Evolutionary conservation across 1,139 yeast genomes (phyloP).

Genomic region (Saccharomyces hybrid): DNA sequence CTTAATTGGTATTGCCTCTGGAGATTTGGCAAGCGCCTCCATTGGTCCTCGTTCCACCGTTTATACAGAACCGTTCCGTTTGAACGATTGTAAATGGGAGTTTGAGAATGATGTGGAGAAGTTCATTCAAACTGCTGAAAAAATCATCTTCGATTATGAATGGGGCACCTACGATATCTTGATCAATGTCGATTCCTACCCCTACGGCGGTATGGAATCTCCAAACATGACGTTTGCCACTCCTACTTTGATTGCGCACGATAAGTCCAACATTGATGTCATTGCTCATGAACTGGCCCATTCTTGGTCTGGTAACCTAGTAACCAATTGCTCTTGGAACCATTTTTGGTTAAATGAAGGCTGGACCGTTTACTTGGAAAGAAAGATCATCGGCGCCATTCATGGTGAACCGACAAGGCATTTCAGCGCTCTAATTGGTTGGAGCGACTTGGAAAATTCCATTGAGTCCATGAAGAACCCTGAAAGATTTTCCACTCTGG

Average conservation of each 20-base stretch:
- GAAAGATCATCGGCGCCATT: slow-evolving; percentile 68
- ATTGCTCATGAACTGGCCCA: slow-evolving; percentile 91
- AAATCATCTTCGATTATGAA: slow-evolving; percentile 68
- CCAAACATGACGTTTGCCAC: slow-evolving; percentile 89
- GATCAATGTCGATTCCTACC: slow-evolving; percentile 75
- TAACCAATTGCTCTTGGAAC: slow-evolving; percentile 86
- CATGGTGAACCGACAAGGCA: slow-evolving; percentile 76
- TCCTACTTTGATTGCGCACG: slow-evolving; percentile 81
- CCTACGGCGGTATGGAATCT: slow-evolving; percentile 95
- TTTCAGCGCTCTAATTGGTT: slow-evolving; percentile 78
- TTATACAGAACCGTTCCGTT: slow-evolving; percentile 65
- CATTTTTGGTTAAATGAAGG: slow-evolving; percentile 96
- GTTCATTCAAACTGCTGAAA: slow-evolving; percentile 64
- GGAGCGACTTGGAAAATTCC: slow-evolving; percentile 69
- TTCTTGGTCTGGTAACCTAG: slow-evolving; percentile 87
- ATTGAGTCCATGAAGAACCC: slow-evolving; percentile 52
- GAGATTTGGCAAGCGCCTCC: slow-evolving; percentile 57
- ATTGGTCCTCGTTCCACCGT: slow-evolving; percentile 87
- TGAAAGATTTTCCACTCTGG: slow-evolving; percentile 51
- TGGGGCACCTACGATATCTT: slow-evolving; percentile 81
- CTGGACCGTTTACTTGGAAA: slow-evolving; percentile 88
- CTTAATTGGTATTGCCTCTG: slow-evolving; percentile 77
- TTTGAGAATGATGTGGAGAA: slow-evolving; percentile 73
- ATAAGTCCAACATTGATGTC: slow-evolving; percentile 77
- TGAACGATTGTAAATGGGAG: slow-evolving; percentile 67